Evolutionary conservation across 331 rosid species (phyloP), one percentile per base, ranked within the genome.

Genomic region (Saraca asoca): DNA sequence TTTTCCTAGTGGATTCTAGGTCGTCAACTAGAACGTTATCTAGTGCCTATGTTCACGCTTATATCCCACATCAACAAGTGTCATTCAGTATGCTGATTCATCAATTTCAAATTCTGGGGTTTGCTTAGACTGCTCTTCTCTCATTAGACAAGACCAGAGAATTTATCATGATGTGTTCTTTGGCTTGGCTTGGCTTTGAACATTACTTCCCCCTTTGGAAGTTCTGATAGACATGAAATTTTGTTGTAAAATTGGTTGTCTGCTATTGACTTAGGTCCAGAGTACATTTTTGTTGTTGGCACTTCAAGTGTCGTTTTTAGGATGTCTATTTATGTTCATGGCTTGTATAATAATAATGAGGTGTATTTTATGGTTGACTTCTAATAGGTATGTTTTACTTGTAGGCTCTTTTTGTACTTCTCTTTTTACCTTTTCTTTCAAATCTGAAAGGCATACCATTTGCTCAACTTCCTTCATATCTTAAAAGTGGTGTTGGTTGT

Each of bases 321-420:
- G 24, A 54, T 60, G 37, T 34, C 66, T 49, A 41, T 52, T 66
- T 51, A 69, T 61, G 51, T 55, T 58, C 64, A 44, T 65, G 55
- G 54, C 55, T 39, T 38, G 12, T 53, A n/a, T 44, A 44, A 46
- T 31, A 33, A 15, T 17, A 16, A 11, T 45, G n/a, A 39, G 53
- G 17, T 66, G 20, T 68, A 24, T 66, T 54, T 64, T 3, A 6
- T 41, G 54, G 11, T 53, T 62, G 48, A 19, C 59, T 55, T n/a
- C n/a, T 75, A 9, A 62, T 57, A 73, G 56, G 13, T 44, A 17
- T 55, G 37, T 13, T 53, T 62, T 9, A 39, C 42, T 42, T 75
- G 83, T 64, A 89, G 98, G 96, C 96, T 44, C 85, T 89, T 71
- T 92, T 92, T 68, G 79, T 89, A n/a, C 76, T 92, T 65, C 80